Evolutionary conservation across 495 filamentous ascomycete species (phyloP), one percentile per base, ranked within the genome.

Genomic region (Aspergillus incahuasiensis): DNA sequence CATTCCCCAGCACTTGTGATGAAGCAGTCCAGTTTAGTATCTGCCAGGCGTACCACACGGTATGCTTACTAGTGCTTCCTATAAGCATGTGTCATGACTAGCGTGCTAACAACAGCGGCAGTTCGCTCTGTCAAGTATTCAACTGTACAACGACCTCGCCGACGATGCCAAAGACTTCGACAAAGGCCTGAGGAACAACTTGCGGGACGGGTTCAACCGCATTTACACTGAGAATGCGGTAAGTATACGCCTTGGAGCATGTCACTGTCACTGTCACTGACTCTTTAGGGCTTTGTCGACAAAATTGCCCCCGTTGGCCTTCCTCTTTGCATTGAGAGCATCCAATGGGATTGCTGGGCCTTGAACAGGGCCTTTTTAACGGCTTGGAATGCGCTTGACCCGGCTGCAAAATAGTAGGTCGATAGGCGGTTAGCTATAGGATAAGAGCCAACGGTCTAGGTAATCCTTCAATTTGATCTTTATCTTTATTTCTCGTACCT

Each of bases 401-500:
- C 34, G 34, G 7, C 30, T 4, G 18, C 19, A 19, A 19, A 21
- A 38, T 4, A 12, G 16, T 39, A 38, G 20, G 12, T 18, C 22
- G 18, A 15, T 50, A 28, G 43, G 20, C 22, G 20, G 15, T 49
- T 20, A 11, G 5, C 25, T 28, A 8, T 12, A 9, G 15, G 3
- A 32, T 32, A 34, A 5, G 18, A 30, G 34, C 18, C 6, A 18
- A 22, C 9, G 11, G 24, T 38, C 3, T 39, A 45, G 6, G n/a
- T 34, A 20, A 34, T 48, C 7, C 38, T 28, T 43, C 15, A 19
- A 30, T 20, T 20, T 52, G 34, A 25, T 52, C n/a, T n/a, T n/a
- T n/a, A n/a, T n/a, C 41, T 39, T 28, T 41, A 19, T 42, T 2
- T 42, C 49, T 43, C 49, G 21, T 52, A 30, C 49, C 49, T 52